Conservation (phyloP, 225 moss, liverwort and hornwort genomes). For the Pleurozium schreberi region DNA sequence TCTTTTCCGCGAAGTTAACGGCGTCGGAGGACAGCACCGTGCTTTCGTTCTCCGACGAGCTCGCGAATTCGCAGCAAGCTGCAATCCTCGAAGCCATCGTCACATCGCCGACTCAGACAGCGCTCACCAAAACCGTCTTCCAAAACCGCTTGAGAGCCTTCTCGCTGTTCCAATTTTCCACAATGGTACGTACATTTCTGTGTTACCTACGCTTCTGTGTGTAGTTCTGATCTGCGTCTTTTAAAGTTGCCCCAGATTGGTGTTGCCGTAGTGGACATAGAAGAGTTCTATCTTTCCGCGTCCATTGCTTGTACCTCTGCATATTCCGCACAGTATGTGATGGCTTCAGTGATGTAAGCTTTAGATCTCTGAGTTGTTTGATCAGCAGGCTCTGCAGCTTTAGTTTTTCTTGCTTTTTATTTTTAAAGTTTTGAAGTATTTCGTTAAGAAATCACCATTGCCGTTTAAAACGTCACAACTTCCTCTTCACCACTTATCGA, state of each 20-base stretch:
- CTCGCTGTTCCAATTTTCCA: neutral
- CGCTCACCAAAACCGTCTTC: neutral
- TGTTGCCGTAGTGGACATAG: neutral
- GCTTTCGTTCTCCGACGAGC: neutral
- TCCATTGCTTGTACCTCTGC: slow-evolving; percentile 8
- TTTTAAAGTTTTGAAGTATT: neutral
- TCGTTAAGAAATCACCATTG: neutral
- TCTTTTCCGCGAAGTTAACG: neutral
- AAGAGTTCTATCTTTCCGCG: neutral
- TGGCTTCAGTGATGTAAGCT: neutral
- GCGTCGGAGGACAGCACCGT: neutral
- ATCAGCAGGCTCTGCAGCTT: neutral
- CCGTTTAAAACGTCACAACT: neutral
- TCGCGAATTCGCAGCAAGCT: neutral
- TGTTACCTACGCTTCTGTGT: neutral
- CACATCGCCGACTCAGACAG: neutral
- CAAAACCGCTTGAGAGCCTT: neutral
- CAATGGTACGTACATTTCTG: neutral
- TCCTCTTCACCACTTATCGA: neutral
- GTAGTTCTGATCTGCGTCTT: slow-evolving; percentile 3
- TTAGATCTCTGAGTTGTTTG: neutral
- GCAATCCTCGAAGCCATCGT: neutral
- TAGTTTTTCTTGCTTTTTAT: neutral
- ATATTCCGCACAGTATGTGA: neutral
- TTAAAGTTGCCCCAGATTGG: neutral